A percentile compares a stretch with the other conserved stretches of the same genome.
Evolutionary conservation across 176 grass and related monocot species (phyloP).

Genomic region (Ampelocalamus luodianensis): DNA sequence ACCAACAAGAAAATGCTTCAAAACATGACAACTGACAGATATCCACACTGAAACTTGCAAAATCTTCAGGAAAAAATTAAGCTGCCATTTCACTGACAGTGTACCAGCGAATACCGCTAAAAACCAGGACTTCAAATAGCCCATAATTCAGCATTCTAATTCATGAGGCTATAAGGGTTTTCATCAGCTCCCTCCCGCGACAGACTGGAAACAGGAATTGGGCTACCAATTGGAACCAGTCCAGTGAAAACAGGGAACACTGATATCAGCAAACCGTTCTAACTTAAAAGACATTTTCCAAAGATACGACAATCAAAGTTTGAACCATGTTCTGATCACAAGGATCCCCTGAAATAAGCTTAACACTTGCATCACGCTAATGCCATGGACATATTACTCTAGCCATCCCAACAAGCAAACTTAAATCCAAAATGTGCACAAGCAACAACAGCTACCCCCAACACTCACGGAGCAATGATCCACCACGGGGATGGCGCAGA

Average conservation of each 20-base stretch:
- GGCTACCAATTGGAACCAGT: not conserved
- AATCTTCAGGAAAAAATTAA: slow-evolving; percentile 18
- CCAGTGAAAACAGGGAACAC: not conserved
- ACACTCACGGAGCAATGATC: not conserved
- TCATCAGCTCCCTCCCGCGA: not conserved
- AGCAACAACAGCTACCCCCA: not conserved
- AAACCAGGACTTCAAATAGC: slow-evolving; percentile 1
- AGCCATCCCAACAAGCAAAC: not conserved
- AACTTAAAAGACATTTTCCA: not conserved
- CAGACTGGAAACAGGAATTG: not conserved
- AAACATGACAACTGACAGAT: not conserved
- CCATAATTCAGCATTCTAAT: not conserved
- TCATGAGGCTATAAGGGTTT: not conserved
- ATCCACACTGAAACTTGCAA: not conserved
- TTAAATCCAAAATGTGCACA: not conserved
- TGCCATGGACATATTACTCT: not conserved
- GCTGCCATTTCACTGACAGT: not conserved
- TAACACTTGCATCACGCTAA: not conserved
- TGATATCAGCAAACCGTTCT: not conserved
- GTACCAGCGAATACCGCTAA: not conserved
- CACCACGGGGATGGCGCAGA: not conserved
- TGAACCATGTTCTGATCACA: not conserved
- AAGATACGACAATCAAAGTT: not conserved
- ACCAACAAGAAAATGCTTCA: not conserved
- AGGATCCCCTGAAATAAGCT: slow-evolving; percentile 7